Evolutionary conservation across 2,329 filamentous ascomycete species (phyloP).

Genomic region (Alternaria infectoria): DNA sequence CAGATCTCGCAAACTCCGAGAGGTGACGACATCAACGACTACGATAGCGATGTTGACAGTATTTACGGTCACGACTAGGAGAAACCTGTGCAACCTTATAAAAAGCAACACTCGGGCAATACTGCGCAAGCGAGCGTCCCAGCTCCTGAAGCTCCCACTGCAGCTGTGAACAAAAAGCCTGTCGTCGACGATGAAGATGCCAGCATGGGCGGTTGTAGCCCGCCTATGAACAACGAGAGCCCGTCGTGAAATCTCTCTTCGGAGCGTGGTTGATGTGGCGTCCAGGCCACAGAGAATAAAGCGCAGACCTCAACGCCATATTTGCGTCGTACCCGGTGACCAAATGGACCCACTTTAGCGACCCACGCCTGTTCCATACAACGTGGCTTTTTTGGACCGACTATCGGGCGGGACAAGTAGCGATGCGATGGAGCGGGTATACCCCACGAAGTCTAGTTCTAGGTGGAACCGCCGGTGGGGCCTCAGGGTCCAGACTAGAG

Average conservation of each 20-base stretch:
- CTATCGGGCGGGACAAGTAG: no score
- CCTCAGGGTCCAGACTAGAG: no score
- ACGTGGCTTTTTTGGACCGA: no score
- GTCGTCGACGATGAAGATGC: not conserved
- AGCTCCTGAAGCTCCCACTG: not conserved
- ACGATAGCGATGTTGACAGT: not conserved
- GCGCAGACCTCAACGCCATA: not conserved
- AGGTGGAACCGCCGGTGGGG: not conserved
- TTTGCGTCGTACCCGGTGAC: not conserved
- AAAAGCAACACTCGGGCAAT: not conserved
- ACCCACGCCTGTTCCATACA: not conserved
- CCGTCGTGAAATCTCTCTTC: rapidly evolving
- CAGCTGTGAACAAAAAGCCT: not conserved
- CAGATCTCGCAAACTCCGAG: not conserved
- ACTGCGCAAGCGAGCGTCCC: not conserved
- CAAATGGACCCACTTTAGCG: not conserved
- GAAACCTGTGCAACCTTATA: not conserved
- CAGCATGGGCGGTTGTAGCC: not conserved
- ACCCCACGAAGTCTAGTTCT: not conserved
- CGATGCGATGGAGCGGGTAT: no score
- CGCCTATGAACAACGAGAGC: not conserved
- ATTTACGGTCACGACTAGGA: not conserved
- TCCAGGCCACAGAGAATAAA: not conserved
- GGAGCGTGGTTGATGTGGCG: not conserved
- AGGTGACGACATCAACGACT: not conserved